These are phyloP conservation scores for Saccharomyces uvarum DNA, from an alignment of 1,139 yeast species.

Conservation along the genomic window DNA sequence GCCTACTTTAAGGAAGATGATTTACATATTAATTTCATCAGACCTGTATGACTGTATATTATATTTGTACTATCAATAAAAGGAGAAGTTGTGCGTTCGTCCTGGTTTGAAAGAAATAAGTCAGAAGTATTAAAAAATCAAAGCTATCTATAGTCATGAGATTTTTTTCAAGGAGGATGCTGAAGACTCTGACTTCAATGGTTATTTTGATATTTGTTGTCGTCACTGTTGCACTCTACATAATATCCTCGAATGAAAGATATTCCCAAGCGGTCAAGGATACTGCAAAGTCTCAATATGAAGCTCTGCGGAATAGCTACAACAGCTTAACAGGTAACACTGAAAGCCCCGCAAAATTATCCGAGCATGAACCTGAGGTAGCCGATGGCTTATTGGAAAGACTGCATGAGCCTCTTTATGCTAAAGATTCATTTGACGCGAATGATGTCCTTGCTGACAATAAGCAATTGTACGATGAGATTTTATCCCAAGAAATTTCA, in stretches of 20 bases:
- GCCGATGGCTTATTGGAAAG: background rate
- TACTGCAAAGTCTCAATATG: background rate
- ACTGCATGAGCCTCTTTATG: background rate
- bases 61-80: too few species aligned
- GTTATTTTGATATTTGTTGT: background rate
- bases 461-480: slow-evolving; percentile 31
- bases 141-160: background rate
- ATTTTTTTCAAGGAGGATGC: background rate
- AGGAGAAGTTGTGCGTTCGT: too few species aligned
- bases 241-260: background rate
- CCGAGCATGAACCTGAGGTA: background rate
- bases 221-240: background rate
- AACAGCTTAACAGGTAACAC: background rate
- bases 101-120: too few species aligned
- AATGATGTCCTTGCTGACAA: slow-evolving; percentile 36
- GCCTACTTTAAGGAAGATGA: too few species aligned
- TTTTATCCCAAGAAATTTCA: slow-evolving; percentile 32
- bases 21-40: too few species aligned
- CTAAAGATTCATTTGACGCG: background rate
- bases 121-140: too few species aligned
- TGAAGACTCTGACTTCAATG: background rate
- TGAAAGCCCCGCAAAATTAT: background rate
- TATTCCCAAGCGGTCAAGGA: background rate
- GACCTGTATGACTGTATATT: too few species aligned
- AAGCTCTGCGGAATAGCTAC: background rate